Base-by-base conservation (phyloP, 2,329 filamentous ascomycete genomes). In the Arthrobotrys sinensis region DNA sequence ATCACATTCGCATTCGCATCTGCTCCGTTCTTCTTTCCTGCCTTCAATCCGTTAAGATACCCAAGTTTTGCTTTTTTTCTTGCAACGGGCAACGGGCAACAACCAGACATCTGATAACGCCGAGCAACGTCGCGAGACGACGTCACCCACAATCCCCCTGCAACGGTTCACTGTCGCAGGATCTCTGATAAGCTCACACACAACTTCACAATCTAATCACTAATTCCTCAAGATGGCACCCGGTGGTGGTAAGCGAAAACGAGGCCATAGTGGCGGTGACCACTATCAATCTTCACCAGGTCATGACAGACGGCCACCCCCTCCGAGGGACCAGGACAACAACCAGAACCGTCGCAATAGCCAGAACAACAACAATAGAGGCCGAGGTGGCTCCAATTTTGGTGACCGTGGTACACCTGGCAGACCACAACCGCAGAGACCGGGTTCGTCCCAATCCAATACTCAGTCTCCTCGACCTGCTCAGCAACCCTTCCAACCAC, bases 181-280 rank as follows among this genome's bases (percentile, higher is more conserved):
- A 36, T 11, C 46, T 40, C 32, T 21, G 46, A 8, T 16, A 19
- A 14, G 19, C 28, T 7, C 34, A 7, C 46, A 43, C 21, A 40
- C 24, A 28, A 12, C 28, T 5, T 36, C n/a, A 12, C 32, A n/a
- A 10, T 36, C 28, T 50, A 57, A 45, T 46, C 36, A 60, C 46
- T 66, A 69, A 46, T 53, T 16, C 12, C 46, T 28, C 19, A 70
- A 53, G 63, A 79, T 79, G 76, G 53, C 76, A 34, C 76, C 70
- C 45, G 67, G 75, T 24, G 76, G 75, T 32, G 76, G 76, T 57
- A 79, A 79, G 67, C 45, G 76, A 66, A 79, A 79, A 38, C 63
- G 76, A 48, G 76, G 70, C 46, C 65, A 73, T 60, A 66, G 69
- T 19, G 69, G 65, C 16, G 55, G 57, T 11, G 70, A 79, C 38